Conservation (phyloP, 225 moss, liverwort and hornwort species). For the Anthoceros angustus region DNA sequence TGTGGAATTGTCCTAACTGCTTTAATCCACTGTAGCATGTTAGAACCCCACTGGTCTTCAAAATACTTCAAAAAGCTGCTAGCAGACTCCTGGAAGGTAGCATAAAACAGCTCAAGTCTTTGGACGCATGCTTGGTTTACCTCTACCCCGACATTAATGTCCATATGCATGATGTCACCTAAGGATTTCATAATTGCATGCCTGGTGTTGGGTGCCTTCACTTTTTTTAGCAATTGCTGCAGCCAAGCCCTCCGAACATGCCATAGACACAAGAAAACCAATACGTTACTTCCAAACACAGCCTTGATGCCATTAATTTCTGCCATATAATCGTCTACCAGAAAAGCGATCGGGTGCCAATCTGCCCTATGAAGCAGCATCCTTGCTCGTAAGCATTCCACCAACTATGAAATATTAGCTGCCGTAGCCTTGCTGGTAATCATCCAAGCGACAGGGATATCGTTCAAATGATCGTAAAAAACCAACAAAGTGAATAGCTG, state of each 20-base stretch:
- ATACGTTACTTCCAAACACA: not conserved
- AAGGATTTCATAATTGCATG: not conserved
- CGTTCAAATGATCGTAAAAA: not conserved
- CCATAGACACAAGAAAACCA: not conserved
- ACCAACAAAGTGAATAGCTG: not conserved
- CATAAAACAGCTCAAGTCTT: not conserved
- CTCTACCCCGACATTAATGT: not conserved
- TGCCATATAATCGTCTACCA: not conserved
- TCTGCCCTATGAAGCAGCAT: too few relatives aligned
- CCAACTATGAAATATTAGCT: not conserved
- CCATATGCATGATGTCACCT: not conserved
- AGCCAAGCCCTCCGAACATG: slow-evolving; percentile 1
- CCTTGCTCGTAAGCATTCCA: not conserved
- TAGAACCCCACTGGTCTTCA: not conserved
- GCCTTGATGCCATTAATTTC: not conserved
- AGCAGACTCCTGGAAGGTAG: not conserved
- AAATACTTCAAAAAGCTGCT: not conserved
- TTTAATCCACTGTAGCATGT: not conserved
- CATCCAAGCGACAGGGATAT: not conserved
- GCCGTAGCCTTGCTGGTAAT: not conserved
- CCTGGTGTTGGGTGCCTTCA: not conserved
- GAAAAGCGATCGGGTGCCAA: too few relatives aligned
- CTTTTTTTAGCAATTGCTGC: not conserved
- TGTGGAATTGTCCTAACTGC: not conserved
- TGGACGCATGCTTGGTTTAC: not conserved